phyloP scores from a whole-genome alignment of 2,329 filamentous ascomycete species.

The Acrocalymma vagum region DNA sequence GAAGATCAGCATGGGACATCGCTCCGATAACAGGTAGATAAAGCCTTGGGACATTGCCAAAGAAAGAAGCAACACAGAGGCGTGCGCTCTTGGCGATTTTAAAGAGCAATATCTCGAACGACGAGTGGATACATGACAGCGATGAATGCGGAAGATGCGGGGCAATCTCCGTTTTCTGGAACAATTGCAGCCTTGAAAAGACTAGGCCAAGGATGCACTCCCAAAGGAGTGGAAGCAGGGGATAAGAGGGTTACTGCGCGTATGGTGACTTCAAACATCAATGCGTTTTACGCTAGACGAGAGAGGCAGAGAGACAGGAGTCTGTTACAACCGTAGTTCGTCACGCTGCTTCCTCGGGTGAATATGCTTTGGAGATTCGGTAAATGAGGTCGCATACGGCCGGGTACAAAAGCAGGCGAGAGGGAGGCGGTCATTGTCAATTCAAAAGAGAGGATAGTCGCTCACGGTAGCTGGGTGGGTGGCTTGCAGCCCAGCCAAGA shows the following conservation, averaged over 20 bases:
- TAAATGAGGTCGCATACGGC: neutral
- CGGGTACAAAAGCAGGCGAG: neutral
- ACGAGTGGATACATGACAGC: too few relatives aligned
- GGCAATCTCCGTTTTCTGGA: slow-evolving; percentile 20
- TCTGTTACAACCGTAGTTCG: slow-evolving; percentile 11
- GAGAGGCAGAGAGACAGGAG: slow-evolving; percentile 1
- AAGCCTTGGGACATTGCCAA: too few relatives aligned
- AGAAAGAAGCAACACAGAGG: too few relatives aligned
- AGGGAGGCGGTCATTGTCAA: neutral
- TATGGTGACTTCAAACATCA: slow-evolving; percentile 24
- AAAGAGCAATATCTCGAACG: too few relatives aligned
- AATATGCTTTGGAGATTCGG: neutral
- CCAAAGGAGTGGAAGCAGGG: slow-evolving; percentile 3
- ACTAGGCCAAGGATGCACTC: slow-evolving; percentile 10
- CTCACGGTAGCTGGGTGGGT: too few relatives aligned
- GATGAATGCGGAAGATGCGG: too few relatives aligned
- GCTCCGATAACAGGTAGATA: too few relatives aligned
- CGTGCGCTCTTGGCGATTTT: too few relatives aligned
- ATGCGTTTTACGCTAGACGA: slow-evolving; percentile 25
- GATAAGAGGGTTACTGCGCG: slow-evolving; percentile 8
- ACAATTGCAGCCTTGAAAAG: slow-evolving; percentile 10
- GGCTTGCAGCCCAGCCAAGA: too few relatives aligned
- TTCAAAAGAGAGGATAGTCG: too few relatives aligned
- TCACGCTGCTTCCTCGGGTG: neutral
- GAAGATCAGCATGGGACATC: too few relatives aligned